Evolutionary conservation across 768 basidiomycete genomes (phyloP), one percentile per base, ranked within the genome.

Genomic region (Amanita rubescens): DNA sequence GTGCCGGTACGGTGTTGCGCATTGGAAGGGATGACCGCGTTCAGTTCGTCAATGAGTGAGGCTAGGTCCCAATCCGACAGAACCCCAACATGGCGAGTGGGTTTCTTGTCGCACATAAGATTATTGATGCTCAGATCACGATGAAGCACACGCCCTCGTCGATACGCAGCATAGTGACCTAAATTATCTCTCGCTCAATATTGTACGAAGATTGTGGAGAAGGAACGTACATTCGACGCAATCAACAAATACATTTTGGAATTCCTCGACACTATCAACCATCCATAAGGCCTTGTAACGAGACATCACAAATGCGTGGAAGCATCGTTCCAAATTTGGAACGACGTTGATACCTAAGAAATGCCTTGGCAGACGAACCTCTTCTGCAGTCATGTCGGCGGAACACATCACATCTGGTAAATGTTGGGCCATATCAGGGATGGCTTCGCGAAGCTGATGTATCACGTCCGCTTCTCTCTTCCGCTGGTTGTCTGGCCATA

Each of bases 71-170:
- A 67, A 45, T 69, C 69, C 35, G 60, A 57, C 10, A 68, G 56
- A 17, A 68, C 56, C 1, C 68, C 67, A 19, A 56, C 45, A 2
- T 55, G 55, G 14, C 46, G 33, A 27, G 46, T 44, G 12, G 44
- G 35, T 30, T 39, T 22, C 6, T 42, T 33, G 7, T 54, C 37
- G 37, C 64, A 59, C 67, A 69, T 67, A 12, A 69, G 50, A 42
- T 68, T 69, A 39, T 60, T 58, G 27, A 63, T 60, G 51, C 69
- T 65, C 48, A 71, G 55, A 53, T 71, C 63, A 22, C 63, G 58
- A 56, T 72, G 67, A 24, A 71, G 55, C 32, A 70, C 57, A 17
- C 55, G 45, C 0, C 59, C 62, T 0, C 54, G 51, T 5, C 39
- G 44, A 38, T 58, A 65, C 0, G 62, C 62, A 33, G 58, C 58